Conservation (phyloP, 352 stramenopile species). For the Globisporangium rhizosaccharum region DNA sequence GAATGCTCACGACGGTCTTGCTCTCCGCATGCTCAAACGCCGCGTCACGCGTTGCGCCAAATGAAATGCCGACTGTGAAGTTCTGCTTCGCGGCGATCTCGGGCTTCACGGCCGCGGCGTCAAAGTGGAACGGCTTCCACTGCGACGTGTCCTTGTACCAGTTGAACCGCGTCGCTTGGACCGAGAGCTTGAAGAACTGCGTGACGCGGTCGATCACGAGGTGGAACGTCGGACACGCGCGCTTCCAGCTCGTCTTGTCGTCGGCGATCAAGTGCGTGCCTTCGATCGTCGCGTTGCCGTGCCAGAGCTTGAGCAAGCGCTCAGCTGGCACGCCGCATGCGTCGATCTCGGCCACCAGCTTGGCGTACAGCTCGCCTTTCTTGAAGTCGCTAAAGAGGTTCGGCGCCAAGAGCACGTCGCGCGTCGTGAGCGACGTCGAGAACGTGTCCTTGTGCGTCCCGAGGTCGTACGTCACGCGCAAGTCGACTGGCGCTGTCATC, state of each 20-base stretch:
- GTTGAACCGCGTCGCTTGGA: constrained; percentile 93
- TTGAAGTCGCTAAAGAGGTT: constrained; percentile 77
- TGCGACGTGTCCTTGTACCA: constrained; percentile 92
- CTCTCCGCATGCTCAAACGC: constrained; percentile 87
- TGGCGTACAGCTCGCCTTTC: constrained; percentile 63
- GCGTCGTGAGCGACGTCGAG: constrained; percentile 49
- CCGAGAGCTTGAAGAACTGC: constrained; percentile 86
- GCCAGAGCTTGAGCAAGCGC: constrained; percentile 76
- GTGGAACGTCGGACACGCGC: constrained; percentile 72
- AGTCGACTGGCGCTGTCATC: constrained; percentile 60
- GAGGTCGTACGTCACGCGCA: constrained; percentile 68
- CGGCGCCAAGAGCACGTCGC: constrained; percentile 59
- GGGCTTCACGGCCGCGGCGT: constrained; percentile 92
- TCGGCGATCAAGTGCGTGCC: constrained; percentile 91
- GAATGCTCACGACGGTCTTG: constrained; percentile 88
- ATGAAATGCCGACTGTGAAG: constrained; percentile 93
- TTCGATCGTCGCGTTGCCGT: constrained; percentile 87
- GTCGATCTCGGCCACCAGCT: constrained; percentile 60
- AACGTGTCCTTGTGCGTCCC: constrained; percentile 48
- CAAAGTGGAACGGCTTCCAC: constrained; percentile 94
- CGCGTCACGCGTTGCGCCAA: constrained; percentile 88
- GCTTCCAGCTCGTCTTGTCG: constrained; percentile 81
- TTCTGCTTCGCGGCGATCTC: constrained; percentile 91
- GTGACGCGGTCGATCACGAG: constrained; percentile 76
- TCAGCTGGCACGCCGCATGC: constrained; percentile 59